Conservation (phyloP, 306 rosid genomes). For the Dalbergia cultrata region DNA sequence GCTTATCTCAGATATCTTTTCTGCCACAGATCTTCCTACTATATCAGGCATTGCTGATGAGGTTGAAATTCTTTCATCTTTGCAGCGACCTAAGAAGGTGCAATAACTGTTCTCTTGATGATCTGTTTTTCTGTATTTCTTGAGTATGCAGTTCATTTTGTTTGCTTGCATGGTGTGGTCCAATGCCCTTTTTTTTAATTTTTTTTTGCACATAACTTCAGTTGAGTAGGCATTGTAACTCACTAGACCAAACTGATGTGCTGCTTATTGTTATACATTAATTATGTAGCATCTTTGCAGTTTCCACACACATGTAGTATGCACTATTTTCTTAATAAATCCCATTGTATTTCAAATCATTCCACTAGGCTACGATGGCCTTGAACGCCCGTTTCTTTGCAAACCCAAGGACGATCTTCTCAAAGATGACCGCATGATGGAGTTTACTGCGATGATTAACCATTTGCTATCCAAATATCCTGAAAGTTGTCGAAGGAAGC, state of each 20-base stretch:
- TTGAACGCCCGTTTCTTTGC: constrained; percentile 87
- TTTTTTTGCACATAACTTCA: constrained; percentile 14
- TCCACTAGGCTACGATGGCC: constrained; percentile 93
- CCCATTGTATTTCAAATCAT: constrained; percentile 69
- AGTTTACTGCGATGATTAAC: constrained; percentile 96
- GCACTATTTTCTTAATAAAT: constrained; percentile 40
- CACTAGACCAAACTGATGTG: constrained; percentile 4
- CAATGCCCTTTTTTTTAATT: too few relatives aligned
- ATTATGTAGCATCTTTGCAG: background rate
- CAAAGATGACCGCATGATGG: constrained; percentile 99
- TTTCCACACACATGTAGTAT: background rate
- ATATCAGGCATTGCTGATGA: constrained; percentile 90
- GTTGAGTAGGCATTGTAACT: constrained; percentile 34
- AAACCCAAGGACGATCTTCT: constrained; percentile 99
- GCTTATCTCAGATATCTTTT: constrained; percentile 71
- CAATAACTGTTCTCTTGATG: constrained; percentile 37
- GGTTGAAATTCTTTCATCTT: constrained; percentile 98
- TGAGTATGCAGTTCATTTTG: constrained; percentile 25
- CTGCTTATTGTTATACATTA: constrained; percentile 24
- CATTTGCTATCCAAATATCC: constrained; percentile 90
- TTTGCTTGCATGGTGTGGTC: constrained; percentile 34
- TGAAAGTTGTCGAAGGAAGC: constrained; percentile 93
- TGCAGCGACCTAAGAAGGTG: constrained; percentile 96
- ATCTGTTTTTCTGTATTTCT: constrained; percentile 27
- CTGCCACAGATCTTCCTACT: constrained; percentile 88